Evolutionary conservation across 306 rosid species (phyloP).

Genomic region (Hippophae rhamnoides): DNA sequence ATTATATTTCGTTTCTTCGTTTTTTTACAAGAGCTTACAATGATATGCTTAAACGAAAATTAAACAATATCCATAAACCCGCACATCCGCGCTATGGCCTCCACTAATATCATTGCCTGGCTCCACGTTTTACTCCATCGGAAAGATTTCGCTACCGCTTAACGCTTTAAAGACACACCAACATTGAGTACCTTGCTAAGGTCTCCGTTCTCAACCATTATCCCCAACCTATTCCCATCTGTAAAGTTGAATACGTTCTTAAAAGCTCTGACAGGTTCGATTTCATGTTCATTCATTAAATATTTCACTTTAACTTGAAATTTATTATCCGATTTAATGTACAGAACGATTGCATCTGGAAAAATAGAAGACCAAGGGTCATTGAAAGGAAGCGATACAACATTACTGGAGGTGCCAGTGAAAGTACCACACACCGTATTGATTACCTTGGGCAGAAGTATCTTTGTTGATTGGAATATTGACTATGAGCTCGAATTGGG

Average conservation of each 20-base stretch:
- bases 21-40: no score
- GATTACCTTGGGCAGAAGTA: slow-evolving; percentile 53
- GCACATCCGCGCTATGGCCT: no score
- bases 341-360: slow-evolving; percentile 66
- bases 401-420: slow-evolving; percentile 53
- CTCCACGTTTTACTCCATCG: no score
- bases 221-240: slow-evolving; percentile 46
- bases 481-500: slow-evolving; percentile 59
- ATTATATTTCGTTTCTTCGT: no score
- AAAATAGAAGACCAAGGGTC: slow-evolving; percentile 78
- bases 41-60: no score
- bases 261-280: slow-evolving; percentile 48
- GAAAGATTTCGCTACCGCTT: no score
- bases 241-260: slow-evolving; percentile 58
- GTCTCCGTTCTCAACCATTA: slow-evolving; percentile 56
- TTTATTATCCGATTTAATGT: no score
- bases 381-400: slow-evolving; percentile 37
- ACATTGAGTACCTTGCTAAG: slow-evolving; percentile 54
- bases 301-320: no score
- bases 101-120: no score
- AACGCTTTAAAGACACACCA: no score
- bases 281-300: neutral
- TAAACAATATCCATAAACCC: no score
- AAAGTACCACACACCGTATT: slow-evolving; percentile 59
- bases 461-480: slow-evolving; percentile 80